Evolutionary conservation across 108 stramenopile genomes (phyloP), one percentile per base, ranked within the genome.

Genomic region (Asterionellopsis glacialis): DNA sequence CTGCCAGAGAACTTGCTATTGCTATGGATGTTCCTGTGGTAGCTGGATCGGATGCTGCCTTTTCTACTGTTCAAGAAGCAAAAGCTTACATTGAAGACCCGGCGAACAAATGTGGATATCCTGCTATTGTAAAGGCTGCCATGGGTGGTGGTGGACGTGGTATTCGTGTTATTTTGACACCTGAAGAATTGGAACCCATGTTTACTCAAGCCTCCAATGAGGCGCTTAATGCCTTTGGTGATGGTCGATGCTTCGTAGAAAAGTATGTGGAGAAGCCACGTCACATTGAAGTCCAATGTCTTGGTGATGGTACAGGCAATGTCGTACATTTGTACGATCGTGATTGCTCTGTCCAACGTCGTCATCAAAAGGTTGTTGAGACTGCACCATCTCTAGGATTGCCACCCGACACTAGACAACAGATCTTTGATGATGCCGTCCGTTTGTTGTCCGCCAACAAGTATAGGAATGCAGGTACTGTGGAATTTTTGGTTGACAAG

Each of bases 341-440:
- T 19, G 98, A 98, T 69, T 98, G 98, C 70, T 82, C 79, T 48
- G 96, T 98, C n/a, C 98, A 98, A 69, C 88, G 98, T 19, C 90
- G 96, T 22, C 98, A 98, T 77, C 98, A 98, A 75, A 98, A 98
- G 79, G 93, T 97, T 11, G 74, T 98, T 63, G 98, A 98, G 69
- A 84, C 82, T 27, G 96, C 96, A 5, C 98, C 98, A 14, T 90
- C 95, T 14, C 75, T 69, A 53, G 88, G 77, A 38, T 74, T 98
- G 57, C 54, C 76, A 9, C 73, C 75, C 9, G 81, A 72, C 22
- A 87, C 87, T 9, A 64, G 96, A 33, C 59, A 82, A 41, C 62
- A 51, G 13, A 87, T 98, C 63, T 76, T 94, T 25, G 65, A 85
- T 49, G 90, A 95, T 62, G 87, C 96, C 13, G 64, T 84, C 22